Conservation (phyloP, 805 yeast genomes). For the Candida saitoana region DNA sequence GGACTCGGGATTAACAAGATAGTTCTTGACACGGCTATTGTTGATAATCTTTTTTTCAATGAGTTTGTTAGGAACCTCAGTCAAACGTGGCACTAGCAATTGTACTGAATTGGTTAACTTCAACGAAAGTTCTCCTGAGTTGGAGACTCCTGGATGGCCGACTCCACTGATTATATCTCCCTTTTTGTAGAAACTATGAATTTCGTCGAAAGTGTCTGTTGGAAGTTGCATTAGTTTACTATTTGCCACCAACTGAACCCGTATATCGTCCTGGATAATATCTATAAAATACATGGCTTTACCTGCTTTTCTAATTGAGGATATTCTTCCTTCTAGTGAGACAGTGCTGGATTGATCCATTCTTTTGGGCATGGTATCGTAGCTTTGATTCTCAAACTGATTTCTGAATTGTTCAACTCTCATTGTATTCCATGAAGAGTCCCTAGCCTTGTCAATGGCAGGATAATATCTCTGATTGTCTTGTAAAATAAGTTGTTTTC, state of each 20-base stretch:
- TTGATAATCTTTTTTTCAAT: slow-evolving; percentile 54
- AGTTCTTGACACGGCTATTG: slow-evolving; percentile 68
- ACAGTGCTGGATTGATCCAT: slow-evolving; percentile 4
- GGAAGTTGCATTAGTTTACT: slow-evolving; percentile 42
- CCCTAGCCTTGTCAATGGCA: slow-evolving; percentile 8
- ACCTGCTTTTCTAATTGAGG: slow-evolving; percentile 59
- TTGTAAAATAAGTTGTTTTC: slow-evolving; percentile 6
- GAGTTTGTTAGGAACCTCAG: slow-evolving; percentile 53
- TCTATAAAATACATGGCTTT: slow-evolving; percentile 69
- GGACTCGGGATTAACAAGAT: slow-evolving; percentile 55
- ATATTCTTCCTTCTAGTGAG: slow-evolving; percentile 52
- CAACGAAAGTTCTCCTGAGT: slow-evolving; percentile 74
- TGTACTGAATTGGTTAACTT: slow-evolving; percentile 47
- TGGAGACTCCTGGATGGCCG: slow-evolving; percentile 75
- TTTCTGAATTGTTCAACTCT: slow-evolving; percentile 7
- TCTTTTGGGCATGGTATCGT: slow-evolving; percentile 8
- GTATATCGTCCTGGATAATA: slow-evolving; percentile 52
- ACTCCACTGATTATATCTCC: slow-evolving; percentile 69
- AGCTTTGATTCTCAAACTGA: slow-evolving; percentile 9
- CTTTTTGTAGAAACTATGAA: slow-evolving; percentile 45
- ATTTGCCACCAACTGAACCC: slow-evolving; percentile 61
- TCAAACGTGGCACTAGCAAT: slow-evolving; percentile 63
- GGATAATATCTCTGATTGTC: slow-evolving; percentile 11
- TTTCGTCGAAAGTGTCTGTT: slow-evolving; percentile 38
- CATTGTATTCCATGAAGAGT: neutral